Percentiles rank a stretch among this genome's conserved stretches.
phyloP scores from a whole-genome alignment of 805 yeast species.

The Tetrapisispora iriomotensis region DNA sequence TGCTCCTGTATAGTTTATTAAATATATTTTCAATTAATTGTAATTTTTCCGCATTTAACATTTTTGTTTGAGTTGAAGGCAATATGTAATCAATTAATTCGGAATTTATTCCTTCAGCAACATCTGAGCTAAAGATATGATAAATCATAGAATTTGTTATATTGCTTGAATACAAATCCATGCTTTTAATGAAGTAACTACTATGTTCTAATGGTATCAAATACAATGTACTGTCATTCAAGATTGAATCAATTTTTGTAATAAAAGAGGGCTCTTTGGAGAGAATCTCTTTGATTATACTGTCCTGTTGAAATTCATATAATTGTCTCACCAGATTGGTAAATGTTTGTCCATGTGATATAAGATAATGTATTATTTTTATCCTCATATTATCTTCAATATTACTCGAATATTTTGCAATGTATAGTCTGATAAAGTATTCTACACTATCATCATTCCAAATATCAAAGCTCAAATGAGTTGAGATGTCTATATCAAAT shows the following conservation, averaged over 20 bases:
- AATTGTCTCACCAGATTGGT: no score
- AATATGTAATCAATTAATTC: neutral
- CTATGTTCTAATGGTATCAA: neutral
- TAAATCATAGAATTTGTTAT: neutral
- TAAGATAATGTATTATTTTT: neutral
- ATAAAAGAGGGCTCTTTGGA: constrained; percentile 3
- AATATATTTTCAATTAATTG: neutral
- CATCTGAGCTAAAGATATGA: neutral
- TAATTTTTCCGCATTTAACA: neutral
- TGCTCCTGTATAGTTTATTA: neutral
- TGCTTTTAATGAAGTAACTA: neutral
- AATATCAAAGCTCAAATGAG: constrained; percentile 4
- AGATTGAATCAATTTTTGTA: neutral
- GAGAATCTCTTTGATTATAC: constrained; percentile 5
- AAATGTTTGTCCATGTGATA: neutral
- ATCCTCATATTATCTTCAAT: neutral
- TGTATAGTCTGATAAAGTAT: constrained; percentile 7
- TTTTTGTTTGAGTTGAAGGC: neutral
- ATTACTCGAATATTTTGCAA: constrained; percentile 1
- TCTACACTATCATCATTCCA: constrained; percentile 11
- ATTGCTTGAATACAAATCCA: neutral
- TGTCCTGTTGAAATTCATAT: no score
- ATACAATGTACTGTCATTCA: neutral
- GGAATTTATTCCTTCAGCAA: neutral
- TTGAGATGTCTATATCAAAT: constrained; percentile 5